A percentile compares a stretch with the other conserved stretches of the same genome.
Conservation (phyloP, 176 grass and related monocot genomes). For the Bothriochloa decipiens region DNA sequence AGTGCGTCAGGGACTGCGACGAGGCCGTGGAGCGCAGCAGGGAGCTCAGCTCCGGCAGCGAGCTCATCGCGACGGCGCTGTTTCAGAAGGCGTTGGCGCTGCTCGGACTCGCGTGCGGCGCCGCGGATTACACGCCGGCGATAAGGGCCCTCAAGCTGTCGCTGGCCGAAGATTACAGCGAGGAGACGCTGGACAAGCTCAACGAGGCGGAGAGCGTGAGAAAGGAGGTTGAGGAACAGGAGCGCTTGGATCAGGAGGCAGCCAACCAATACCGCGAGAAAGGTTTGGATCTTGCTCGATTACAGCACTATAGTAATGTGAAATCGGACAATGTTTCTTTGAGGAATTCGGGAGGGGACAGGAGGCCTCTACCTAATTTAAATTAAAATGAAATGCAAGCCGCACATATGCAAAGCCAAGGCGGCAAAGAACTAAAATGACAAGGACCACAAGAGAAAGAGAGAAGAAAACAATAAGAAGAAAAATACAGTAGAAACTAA, state of each 20-base stretch:
- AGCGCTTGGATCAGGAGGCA: slow-evolving; percentile 50
- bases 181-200: slow-evolving; percentile 54
- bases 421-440: not conserved
- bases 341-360: not conserved
- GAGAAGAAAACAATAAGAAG: not conserved
- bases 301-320: not conserved
- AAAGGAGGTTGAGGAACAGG: slow-evolving; percentile 52
- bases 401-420: not conserved
- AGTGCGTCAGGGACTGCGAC: slow-evolving; percentile 62
- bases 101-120: slow-evolving; percentile 46
- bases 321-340: not conserved
- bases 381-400: not conserved
- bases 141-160: slow-evolving; percentile 52
- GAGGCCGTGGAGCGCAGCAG: slow-evolving; percentile 44
- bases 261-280: slow-evolving; percentile 53
- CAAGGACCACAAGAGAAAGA: not conserved
- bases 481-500: not conserved
- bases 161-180: slow-evolving; percentile 48
- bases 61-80: slow-evolving; percentile 48
- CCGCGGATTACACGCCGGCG: slow-evolving; percentile 47
- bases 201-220: slow-evolving; percentile 39
- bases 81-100: slow-evolving; percentile 49
- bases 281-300: slow-evolving; percentile 42
- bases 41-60: slow-evolving; percentile 44
- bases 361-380: not conserved